A percentile compares a stretch with the other conserved stretches of the same genome.
Conservation (phyloP, 1,284 basidiomycete species). For the Malassezia vespertilionis region DNA sequence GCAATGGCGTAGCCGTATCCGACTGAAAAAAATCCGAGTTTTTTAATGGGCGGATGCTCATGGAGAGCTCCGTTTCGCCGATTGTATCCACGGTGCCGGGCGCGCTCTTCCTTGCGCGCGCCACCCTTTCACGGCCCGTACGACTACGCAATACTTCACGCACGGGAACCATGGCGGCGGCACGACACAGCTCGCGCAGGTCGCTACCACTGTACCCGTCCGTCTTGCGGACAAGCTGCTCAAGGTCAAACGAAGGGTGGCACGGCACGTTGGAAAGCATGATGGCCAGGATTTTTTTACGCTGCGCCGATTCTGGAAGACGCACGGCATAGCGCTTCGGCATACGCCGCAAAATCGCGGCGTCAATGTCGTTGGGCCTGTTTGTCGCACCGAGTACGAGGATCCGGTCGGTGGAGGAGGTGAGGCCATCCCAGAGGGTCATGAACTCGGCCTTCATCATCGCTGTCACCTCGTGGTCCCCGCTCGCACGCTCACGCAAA, state of each 20-base stretch:
- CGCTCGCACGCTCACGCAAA: slow-evolving; percentile 68
- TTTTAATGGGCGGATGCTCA: slow-evolving; percentile 25
- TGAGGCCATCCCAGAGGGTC: slow-evolving; percentile 98
- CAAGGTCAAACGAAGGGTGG: slow-evolving; percentile 58
- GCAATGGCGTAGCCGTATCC: slow-evolving; percentile 28
- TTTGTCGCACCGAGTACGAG: slow-evolving; percentile 93
- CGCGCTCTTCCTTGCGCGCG: slow-evolving; percentile 7
- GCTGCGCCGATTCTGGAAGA: slow-evolving; percentile 69
- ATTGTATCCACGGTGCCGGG: neutral
- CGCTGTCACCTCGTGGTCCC: slow-evolving; percentile 92
- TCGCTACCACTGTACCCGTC: slow-evolving; percentile 81
- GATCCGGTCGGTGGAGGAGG: slow-evolving; percentile 67
- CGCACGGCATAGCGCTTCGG: slow-evolving; percentile 90
- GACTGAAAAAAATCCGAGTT: slow-evolving; percentile 41
- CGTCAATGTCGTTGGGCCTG: slow-evolving; percentile 85
- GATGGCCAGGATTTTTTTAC: slow-evolving; percentile 74
- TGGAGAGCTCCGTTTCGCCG: slow-evolving; percentile 2
- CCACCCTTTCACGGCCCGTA: slow-evolving; percentile 27
- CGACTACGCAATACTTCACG: slow-evolving; percentile 42
- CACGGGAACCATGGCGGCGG: slow-evolving; percentile 48
- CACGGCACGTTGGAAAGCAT: slow-evolving; percentile 55
- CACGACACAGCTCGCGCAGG: slow-evolving; percentile 84
- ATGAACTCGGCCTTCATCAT: slow-evolving; percentile 99
- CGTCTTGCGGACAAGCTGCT: slow-evolving; percentile 61
- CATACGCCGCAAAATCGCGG: slow-evolving; percentile 88